Evolutionary conservation across 176 grass and related monocot genomes (phyloP).

Genomic region (Aechmea fasciata): DNA sequence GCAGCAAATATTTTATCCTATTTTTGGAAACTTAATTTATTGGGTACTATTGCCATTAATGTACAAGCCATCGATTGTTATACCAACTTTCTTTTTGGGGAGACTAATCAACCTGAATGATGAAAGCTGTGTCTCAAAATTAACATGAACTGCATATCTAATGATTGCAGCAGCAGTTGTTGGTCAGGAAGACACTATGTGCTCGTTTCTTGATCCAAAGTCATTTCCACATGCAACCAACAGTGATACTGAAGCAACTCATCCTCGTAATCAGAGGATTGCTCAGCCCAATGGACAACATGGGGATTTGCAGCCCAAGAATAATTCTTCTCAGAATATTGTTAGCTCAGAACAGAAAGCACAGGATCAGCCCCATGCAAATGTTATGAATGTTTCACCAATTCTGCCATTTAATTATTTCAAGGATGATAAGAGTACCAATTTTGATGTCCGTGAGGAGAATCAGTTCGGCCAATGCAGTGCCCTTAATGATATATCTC

Average conservation of each 20-base stretch:
- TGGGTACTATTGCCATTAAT: not conserved
- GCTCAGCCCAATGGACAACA: constrained; percentile 13
- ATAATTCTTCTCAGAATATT: not conserved
- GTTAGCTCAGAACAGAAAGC: not conserved
- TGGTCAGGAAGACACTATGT: constrained; percentile 32
- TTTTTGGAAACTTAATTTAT: not conserved
- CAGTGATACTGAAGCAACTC: constrained; percentile 28
- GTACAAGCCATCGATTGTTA: no score
- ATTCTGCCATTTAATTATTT: not conserved
- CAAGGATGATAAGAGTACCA: constrained; percentile 20
- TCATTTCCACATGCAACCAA: constrained; percentile 27
- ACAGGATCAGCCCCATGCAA: not conserved
- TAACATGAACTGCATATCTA: constrained; percentile 1
- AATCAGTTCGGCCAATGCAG: constrained; percentile 22
- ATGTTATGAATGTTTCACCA: not conserved
- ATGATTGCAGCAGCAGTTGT: constrained; percentile 32
- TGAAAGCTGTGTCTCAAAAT: not conserved
- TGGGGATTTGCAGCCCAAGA: constrained; percentile 5
- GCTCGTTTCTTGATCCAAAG: constrained; percentile 38
- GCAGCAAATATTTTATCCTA: not conserved
- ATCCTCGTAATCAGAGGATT: constrained; percentile 14
- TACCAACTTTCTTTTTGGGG: not conserved
- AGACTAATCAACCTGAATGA: not conserved
- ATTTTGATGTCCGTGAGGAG: constrained; percentile 29
- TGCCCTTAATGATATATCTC: constrained; percentile 34